Base-by-base conservation (phyloP, 345 rosid species). In the Mangifera indica region DNA sequence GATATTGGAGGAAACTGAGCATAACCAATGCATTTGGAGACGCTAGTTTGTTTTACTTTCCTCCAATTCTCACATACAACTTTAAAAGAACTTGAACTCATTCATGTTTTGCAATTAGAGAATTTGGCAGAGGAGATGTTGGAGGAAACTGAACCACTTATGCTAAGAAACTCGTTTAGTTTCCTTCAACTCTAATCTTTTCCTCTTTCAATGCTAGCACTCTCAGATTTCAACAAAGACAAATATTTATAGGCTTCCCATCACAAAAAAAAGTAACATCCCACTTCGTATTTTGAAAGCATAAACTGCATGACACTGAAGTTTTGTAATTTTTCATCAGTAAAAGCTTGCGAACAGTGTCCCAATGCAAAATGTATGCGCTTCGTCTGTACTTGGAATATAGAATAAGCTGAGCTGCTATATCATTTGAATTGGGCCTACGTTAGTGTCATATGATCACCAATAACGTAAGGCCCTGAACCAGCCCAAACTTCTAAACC, bases 1-100 rank as follows among this genome's bases (percentile, higher is more conserved):
- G 77, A 68, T 62, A 68, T 72, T 72, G 77, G 71, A 68, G 77
- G 66, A 68, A 77, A 63, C 70, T 58, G 63, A 77, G 68, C 17
- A 69, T n/a, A 49, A 15, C 18, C 2, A 22, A 37, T 14, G 26
- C 14, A 55, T 2, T 20, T 7, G 10, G 17, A 12, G 1, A 8
- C 20, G 9, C 32, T 40, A 2, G 0, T 20, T 21, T 24, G 21
- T 42, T 66, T 34, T 71, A 26, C 60, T 12, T 71, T 26, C 71
- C 63, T 51, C 75, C 72, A 66, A 71, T 69, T 69, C 70, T 63
- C 26, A 62, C 17, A 34, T 52, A 37, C 46, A 52, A n/a, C 26
- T n/a, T 37, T 21, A 37, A 63, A 63, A 42, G 42, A 49, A 13
- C 22, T 18, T 25, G 18, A 17, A 52, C 45, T 21, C 54, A 2